Percentiles rank a stretch among this genome's conserved stretches.
Conservation (phyloP, 2,329 filamentous ascomycete species). For the Tolypocladium inflatum region DNA sequence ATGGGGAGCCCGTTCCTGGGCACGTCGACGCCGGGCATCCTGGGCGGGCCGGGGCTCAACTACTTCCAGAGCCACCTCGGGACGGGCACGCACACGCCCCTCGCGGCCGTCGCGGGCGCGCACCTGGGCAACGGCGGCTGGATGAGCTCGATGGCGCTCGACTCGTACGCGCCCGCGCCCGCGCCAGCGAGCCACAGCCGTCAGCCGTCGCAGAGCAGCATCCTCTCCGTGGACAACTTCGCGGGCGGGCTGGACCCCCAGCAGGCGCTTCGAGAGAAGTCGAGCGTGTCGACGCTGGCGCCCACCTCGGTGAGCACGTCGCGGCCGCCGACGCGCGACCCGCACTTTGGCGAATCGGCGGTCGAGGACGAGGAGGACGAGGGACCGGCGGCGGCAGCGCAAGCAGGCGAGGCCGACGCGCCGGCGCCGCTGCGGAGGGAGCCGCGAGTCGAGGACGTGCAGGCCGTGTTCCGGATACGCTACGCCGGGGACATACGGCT, state of each 20-base stretch:
- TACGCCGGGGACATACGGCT: conserved; percentile 84
- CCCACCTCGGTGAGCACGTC: conserved; percentile 44
- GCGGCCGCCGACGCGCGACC: conserved; percentile 48
- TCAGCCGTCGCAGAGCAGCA: conserved; percentile 36
- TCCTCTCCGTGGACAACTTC: conserved; percentile 34
- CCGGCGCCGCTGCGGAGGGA: conserved; percentile 39
- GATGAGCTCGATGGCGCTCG: conserved; percentile 13
- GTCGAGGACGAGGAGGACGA: conserved; percentile 25
- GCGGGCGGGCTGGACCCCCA: conserved; percentile 22
- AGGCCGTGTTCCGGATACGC: conserved; percentile 82
- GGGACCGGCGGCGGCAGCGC: conserved; percentile 10
- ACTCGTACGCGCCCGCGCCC: conserved; percentile 5
- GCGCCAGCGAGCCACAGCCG: conserved; percentile 25
- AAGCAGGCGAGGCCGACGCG: conserved; percentile 5
- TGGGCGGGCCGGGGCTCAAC: conserved; percentile 67
- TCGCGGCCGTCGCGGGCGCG: conserved; percentile 70
- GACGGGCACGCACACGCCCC: conserved; percentile 68
- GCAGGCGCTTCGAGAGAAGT: conserved; percentile 43
- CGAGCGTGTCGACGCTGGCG: conserved; percentile 53
- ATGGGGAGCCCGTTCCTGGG: conserved; percentile 48
- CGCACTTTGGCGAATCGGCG: conserved; percentile 24
- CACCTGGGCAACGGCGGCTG: conserved; percentile 27
- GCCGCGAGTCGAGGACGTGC: conserved; percentile 74
- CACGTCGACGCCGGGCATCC: conserved; percentile 51
- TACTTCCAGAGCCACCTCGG: conserved; percentile 76